Conservation (phyloP, 2,329 filamentous ascomycete genomes). For the Lasiodiplodia gonubiensis region DNA sequence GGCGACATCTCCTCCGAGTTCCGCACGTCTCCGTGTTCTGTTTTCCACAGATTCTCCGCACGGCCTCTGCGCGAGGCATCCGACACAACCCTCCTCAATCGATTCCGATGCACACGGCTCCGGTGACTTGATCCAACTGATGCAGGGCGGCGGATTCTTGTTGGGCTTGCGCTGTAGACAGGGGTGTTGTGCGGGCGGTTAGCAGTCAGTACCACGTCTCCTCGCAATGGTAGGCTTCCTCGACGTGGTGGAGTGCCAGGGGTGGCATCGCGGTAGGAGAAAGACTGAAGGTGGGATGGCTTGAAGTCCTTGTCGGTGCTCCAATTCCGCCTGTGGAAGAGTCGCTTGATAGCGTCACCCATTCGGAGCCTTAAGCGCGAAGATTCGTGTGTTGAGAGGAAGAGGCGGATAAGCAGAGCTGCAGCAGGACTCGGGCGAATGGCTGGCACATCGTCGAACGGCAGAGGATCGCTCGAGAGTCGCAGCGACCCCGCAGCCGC, state of each 20-base stretch:
- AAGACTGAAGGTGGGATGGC: neutral
- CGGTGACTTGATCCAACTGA: neutral
- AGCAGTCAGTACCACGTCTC: neutral
- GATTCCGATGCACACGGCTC: neutral
- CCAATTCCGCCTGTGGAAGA: slow-evolving; percentile 13
- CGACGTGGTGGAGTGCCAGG: slow-evolving; percentile 1
- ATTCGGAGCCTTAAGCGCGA: neutral
- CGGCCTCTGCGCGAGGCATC: slow-evolving; percentile 2
- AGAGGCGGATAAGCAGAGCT: neutral
- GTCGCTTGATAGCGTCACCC: slow-evolving; percentile 16
- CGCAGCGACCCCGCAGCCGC: slow-evolving; percentile 6
- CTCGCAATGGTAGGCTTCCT: neutral
- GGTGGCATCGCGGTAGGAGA: slow-evolving; percentile 1
- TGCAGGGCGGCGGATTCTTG: neutral
- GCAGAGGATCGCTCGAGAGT: neutral
- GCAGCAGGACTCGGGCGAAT: slow-evolving; percentile 2
- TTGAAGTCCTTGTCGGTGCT: slow-evolving; percentile 19
- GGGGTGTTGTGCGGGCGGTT: neutral
- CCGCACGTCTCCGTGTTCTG: neutral
- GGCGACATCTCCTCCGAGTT: neutral
- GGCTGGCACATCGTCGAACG: neutral
- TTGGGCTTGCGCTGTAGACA: neutral
- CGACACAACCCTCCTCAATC: slow-evolving; percentile 3
- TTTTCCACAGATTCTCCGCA: neutral
- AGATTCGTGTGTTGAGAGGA: neutral